Evolutionary conservation across 192 early-diverging fungal species (phyloP), one percentile per base, ranked within the genome.

Genomic region (Coemansia sp.): DNA sequence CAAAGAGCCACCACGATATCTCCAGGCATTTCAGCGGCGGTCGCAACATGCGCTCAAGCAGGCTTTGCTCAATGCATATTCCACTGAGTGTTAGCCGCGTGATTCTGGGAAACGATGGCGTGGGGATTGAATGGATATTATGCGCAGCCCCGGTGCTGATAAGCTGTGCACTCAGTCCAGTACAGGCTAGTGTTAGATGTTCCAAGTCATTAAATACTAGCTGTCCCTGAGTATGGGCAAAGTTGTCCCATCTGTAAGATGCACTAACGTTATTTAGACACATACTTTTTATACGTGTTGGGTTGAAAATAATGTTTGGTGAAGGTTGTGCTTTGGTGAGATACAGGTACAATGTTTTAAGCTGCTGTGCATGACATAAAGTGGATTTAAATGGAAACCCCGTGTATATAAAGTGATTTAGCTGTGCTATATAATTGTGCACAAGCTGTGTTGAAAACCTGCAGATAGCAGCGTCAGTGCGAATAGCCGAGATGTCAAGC

Each of bases 1-100:
- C 41, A n/a, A 45, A n/a, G 14, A 45, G 41, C 41, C 41, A 45
- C 41, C 41, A 45, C 41, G 41, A 45, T 45, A 45, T 45, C 41
- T 45, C 41, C 14, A 45, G 41, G 16, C 41, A 45, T n/a, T 45
- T 45, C 1, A 45, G 41, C 13, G 41, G 41, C 41, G 41, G 41
- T 3, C 41, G 41, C 41, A 45, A 45, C 12, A 45, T n/a, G 41
- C 41, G 0, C 41, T 4, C 14, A 13, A 45, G 41, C 41, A 45
- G 16, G 4, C 5, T 45, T n/a, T 45, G 12, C 0, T n/a, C 41
- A 45, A 45, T 13, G 41, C 41, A 45, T 45, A n/a, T 45, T 16
- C 41, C 41, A 14, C 41, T n/a, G 16, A 45, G 41, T n/a, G 41
- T 45, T n/a, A 45, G 41, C 41, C 41, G 41, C 11, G 16, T n/a